A percentile compares a stretch with the other conserved stretches of the same genome.
Evolutionary conservation across 208 protist genomes (phyloP).

Genomic region (Crithidia acanthocephali): DNA sequence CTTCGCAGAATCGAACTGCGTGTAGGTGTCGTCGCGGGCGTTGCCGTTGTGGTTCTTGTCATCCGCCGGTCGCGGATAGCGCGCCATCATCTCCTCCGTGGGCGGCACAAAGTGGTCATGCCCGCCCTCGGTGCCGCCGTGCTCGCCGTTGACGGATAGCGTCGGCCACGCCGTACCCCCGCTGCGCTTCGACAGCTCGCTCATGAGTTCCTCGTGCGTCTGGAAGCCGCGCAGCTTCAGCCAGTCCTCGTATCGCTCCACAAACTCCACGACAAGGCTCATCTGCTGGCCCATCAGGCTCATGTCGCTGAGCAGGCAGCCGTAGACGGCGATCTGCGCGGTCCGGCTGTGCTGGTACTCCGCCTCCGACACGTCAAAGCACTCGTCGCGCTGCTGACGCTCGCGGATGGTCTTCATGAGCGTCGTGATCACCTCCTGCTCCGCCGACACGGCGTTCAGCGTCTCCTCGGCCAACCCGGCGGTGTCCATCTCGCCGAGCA

Average conservation of each 20-base stretch:
- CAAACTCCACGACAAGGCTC: conserved; percentile 47
- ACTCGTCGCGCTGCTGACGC: conserved; percentile 46
- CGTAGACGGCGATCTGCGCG: conserved; percentile 76
- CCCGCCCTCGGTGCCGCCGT: background rate
- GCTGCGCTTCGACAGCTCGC: conserved; percentile 37
- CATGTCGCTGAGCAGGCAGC: conserved; percentile 80
- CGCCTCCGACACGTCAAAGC: conserved; percentile 46
- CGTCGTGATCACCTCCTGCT: conserved; percentile 62
- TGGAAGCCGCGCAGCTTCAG: conserved; percentile 61
- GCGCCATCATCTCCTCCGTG: conserved; percentile 32
- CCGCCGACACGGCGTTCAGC: conserved; percentile 48
- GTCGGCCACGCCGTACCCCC: conserved; percentile 36
- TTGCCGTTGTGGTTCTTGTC: too few species aligned
- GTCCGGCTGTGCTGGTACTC: conserved; percentile 53
- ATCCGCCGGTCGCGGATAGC: conserved; percentile 9
- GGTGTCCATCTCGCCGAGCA: conserved; percentile 35
- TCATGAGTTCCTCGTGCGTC: conserved; percentile 59
- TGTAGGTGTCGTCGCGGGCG: background rate
- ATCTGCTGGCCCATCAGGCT: conserved; percentile 67
- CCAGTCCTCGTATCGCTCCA: conserved; percentile 77
- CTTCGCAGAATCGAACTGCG: background rate
- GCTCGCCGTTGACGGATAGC: conserved; percentile 18
- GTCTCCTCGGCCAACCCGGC: conserved; percentile 36
- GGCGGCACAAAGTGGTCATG: conserved; percentile 48
- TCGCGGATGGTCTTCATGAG: conserved; percentile 68